Evolutionary conservation across 116 monocot genomes (phyloP).

Genomic region (Phalaenopsis hybrid): DNA sequence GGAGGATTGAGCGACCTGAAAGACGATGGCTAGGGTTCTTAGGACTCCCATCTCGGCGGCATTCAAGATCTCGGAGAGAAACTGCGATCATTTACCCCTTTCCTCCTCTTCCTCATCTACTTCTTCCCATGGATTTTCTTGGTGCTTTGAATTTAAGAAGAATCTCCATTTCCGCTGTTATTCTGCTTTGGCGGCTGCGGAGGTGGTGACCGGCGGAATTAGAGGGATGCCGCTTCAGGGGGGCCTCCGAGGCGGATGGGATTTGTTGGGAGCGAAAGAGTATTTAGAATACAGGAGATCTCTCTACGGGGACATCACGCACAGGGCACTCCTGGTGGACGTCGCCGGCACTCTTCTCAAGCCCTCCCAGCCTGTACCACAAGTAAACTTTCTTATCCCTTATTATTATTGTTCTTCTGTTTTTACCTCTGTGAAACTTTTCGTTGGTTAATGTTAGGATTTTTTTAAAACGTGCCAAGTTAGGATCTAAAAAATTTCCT

Average conservation of each 20-base stretch:
- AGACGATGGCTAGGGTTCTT: conserved; percentile 12
- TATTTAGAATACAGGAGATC: conserved; percentile 60
- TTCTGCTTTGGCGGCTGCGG: conserved; percentile 12
- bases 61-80: background rate
- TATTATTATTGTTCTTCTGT: background rate
- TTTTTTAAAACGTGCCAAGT: too few species aligned
- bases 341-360: conserved; percentile 83
- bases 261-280: conserved; percentile 41
- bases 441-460: background rate
- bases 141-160: background rate
- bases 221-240: background rate
- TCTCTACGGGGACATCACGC: conserved; percentile 73
- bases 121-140: background rate
- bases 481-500: too few species aligned
- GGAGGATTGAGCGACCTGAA: background rate
- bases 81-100: background rate
- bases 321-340: conserved; percentile 87
- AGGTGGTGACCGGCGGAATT: conserved; percentile 1
- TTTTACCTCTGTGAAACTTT: background rate
- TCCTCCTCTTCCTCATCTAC: background rate
- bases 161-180: background rate
- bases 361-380: conserved; percentile 82
- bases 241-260: conserved; percentile 13
- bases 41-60: background rate
- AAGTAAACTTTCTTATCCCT: conserved; percentile 17